phyloP scores from a whole-genome alignment of 768 basidiomycete species.

The Leucocoprinus leucothites region DNA sequence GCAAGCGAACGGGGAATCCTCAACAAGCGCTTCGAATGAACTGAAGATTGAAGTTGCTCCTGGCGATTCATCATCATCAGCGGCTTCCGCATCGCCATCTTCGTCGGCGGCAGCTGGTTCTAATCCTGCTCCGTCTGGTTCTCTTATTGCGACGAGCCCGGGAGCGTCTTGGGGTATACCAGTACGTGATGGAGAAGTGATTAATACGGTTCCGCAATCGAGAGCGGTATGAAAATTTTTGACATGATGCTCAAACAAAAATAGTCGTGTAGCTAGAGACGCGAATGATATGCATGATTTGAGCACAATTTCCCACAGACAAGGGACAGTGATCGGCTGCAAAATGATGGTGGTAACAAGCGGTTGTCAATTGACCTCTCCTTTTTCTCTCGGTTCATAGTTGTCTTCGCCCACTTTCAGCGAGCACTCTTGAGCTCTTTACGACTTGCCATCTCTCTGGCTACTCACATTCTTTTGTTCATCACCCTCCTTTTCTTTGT shows the following conservation, averaged over 20 bases:
- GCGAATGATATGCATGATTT: not conserved
- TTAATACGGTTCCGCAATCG: not conserved
- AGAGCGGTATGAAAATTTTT: not conserved
- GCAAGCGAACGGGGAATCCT: not conserved
- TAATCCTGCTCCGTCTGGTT: not conserved
- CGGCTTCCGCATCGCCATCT: not conserved
- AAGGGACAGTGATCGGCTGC: not conserved
- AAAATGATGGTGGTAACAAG: slow-evolving; percentile 1
- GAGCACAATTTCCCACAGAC: not conserved
- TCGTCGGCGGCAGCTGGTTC: not conserved
- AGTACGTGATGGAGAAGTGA: not conserved
- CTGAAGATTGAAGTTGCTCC: slow-evolving; percentile 6
- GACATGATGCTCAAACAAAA: not conserved
- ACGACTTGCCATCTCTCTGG: not conserved
- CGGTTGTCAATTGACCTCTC: not conserved
- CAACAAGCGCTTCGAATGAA: not conserved
- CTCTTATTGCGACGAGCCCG: not conserved
- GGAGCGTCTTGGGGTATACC: not conserved
- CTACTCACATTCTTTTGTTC: slow-evolving; percentile 9
- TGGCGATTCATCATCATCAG: not conserved
- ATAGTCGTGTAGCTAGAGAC: not conserved
- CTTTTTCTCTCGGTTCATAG: not conserved
- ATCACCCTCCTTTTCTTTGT: slow-evolving; percentile 2
- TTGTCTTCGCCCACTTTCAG: not conserved
- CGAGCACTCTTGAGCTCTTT: not conserved